phyloP scores from a whole-genome alignment of 257 asterid genomes.

The Pogostemon cablin region DNA sequence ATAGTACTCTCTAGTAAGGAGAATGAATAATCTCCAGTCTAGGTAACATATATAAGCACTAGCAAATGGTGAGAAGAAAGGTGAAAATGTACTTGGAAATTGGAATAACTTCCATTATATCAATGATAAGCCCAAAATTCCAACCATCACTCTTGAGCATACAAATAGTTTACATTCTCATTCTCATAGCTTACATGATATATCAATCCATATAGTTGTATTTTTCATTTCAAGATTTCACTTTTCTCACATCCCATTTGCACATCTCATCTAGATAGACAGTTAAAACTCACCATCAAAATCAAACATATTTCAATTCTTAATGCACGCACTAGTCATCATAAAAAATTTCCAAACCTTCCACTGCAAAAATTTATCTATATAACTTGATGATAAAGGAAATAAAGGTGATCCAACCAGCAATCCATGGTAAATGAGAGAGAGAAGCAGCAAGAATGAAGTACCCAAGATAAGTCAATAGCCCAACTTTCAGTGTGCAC shows the following conservation, averaged over 20 bases:
- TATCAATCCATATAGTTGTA: background rate
- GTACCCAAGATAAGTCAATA: conserved; percentile 95
- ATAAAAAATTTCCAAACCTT: conserved; percentile 1
- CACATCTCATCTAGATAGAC: background rate
- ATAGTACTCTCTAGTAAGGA: background rate
- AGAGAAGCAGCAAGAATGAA: background rate
- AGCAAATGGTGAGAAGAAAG: background rate
- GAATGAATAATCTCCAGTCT: background rate
- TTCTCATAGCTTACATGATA: conserved; percentile 1
- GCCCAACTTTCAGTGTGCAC: conserved; percentile 99
- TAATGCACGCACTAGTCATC: background rate
- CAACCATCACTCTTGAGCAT: too few relatives aligned
- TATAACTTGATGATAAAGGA: background rate
- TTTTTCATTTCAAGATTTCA: conserved; percentile 24
- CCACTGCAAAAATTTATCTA: background rate
- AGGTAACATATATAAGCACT: background rate
- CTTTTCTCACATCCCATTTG: conserved; percentile 1
- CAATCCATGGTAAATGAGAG: background rate
- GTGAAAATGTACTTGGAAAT: background rate
- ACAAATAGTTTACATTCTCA: too few relatives aligned
- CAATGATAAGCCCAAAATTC: background rate
- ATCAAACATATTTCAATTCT: conserved; percentile 6
- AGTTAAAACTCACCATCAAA: background rate
- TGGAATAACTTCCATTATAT: background rate
- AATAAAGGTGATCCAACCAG: background rate